Conservation (phyloP, 129 eudicot genomes). For the Arctium minus region DNA sequence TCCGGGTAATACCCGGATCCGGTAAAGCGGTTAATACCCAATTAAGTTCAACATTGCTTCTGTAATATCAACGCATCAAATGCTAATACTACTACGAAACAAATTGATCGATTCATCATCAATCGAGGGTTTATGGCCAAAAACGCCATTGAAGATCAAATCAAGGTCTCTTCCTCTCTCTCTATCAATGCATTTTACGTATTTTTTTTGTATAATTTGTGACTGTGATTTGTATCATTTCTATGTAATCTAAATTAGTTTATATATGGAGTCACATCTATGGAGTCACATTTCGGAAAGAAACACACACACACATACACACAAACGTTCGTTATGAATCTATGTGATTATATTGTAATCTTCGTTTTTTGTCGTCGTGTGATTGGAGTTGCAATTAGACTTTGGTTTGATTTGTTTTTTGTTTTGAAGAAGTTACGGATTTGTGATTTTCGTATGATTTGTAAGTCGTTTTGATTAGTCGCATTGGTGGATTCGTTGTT, state of each 20-base stretch:
- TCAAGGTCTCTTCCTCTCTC: not conserved
- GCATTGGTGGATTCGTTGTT: not conserved
- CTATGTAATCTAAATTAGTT: not conserved
- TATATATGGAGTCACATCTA: not conserved
- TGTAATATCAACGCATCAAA: not conserved
- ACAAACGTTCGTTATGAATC: not conserved
- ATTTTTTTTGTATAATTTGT: not conserved
- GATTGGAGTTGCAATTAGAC: not conserved
- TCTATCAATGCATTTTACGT: not conserved
- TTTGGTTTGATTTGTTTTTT: not conserved
- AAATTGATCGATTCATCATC: not conserved
- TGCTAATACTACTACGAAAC: not conserved
- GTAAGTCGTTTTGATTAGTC: not conserved
- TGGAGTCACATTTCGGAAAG: not conserved
- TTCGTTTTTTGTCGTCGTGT: not conserved
- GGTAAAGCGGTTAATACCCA: not conserved
- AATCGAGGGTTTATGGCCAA: not conserved
- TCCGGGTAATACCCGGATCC: constrained; percentile 7
- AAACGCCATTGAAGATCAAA: constrained; percentile 16
- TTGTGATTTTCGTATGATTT: not conserved
- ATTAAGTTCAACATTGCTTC: constrained; percentile 1
- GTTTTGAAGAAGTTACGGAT: not conserved
- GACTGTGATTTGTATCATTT: not conserved
- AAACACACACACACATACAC: not conserved
- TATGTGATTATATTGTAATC: not conserved